A percentile compares a stretch with the other conserved stretches of the same genome.
Conservation (phyloP, 768 basidiomycete species). For the Lentinula boryana region DNA sequence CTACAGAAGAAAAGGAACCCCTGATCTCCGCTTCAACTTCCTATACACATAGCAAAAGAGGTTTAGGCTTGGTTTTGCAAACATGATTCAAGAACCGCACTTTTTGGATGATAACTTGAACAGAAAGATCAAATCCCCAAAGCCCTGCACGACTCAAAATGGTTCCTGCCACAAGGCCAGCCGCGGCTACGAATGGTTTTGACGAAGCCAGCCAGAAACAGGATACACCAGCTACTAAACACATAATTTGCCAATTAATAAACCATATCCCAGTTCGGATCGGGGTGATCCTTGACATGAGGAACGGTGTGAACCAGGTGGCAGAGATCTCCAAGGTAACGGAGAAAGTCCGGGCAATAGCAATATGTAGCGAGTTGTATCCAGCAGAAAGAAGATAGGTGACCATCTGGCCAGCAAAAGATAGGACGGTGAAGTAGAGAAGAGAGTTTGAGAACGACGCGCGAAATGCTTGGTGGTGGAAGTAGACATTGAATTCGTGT, state of each 20-base stretch:
- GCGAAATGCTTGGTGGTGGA: conserved; percentile 15
- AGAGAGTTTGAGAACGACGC: conserved; percentile 18
- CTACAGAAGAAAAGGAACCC: conserved; percentile 21
- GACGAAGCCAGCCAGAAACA: conserved; percentile 10
- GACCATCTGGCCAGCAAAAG: conserved; percentile 21
- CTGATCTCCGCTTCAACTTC: conserved; percentile 13
- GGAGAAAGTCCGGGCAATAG: conserved; percentile 15
- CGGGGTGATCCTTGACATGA: conserved; percentile 17
- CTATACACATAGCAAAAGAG: neutral
- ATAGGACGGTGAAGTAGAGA: conserved; percentile 25
- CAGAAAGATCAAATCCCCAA: conserved; percentile 24
- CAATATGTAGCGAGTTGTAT: conserved; percentile 17
- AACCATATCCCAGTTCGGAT: conserved; percentile 24
- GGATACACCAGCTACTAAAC: conserved; percentile 13
- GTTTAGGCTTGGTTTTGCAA: neutral
- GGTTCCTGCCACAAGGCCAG: conserved; percentile 15
- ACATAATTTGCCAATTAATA: conserved; percentile 21
- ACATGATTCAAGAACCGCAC: neutral
- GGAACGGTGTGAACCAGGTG: conserved; percentile 21
- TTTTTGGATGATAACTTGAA: conserved; percentile 22
- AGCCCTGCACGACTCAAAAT: conserved; percentile 21
- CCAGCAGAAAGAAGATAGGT: conserved; percentile 20
- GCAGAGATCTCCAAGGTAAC: conserved; percentile 20
- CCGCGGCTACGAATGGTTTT: conserved; percentile 9
- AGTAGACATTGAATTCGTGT: conserved; percentile 13